Evolutionary conservation across 169 alveolate genomes (phyloP).

Genomic region (Eimeria acervulina): DNA sequence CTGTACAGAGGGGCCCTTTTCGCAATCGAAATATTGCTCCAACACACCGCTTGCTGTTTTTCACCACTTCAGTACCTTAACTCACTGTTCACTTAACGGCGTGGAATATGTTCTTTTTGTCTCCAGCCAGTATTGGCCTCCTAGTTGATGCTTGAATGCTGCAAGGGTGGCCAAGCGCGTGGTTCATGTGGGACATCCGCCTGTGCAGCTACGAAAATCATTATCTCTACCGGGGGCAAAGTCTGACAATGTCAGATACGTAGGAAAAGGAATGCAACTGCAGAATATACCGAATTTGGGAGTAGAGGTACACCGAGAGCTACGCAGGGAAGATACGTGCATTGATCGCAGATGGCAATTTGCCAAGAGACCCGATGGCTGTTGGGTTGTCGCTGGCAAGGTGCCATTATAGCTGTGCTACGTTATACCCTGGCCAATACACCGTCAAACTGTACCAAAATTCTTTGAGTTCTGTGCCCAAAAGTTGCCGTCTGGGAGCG

Average conservation of each 20-base stretch:
- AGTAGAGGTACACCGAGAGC: neutral
- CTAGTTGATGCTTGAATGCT: neutral
- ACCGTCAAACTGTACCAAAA: neutral
- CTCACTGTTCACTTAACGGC: neutral
- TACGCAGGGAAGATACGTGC: neutral
- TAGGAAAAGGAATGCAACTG: neutral
- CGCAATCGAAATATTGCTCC: constrained; percentile 22
- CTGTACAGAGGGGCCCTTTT: constrained; percentile 42
- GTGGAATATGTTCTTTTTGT: neutral
- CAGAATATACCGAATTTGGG: neutral
- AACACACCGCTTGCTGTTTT: constrained; percentile 43
- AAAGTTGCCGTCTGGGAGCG: neutral
- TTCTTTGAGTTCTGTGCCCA: neutral
- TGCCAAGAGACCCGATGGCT: neutral
- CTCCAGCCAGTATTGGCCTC: neutral
- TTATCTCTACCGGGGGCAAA: neutral
- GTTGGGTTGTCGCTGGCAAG: neutral
- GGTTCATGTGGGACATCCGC: neutral
- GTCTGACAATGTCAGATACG: neutral
- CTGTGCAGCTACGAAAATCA: neutral
- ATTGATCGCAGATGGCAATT: neutral
- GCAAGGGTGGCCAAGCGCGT: neutral
- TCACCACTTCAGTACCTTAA: neutral
- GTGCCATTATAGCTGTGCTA: neutral
- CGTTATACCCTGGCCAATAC: neutral